Base-by-base conservation (phyloP, 2,329 filamentous ascomycete genomes). In the Neopestalotiopsis sp. region DNA sequence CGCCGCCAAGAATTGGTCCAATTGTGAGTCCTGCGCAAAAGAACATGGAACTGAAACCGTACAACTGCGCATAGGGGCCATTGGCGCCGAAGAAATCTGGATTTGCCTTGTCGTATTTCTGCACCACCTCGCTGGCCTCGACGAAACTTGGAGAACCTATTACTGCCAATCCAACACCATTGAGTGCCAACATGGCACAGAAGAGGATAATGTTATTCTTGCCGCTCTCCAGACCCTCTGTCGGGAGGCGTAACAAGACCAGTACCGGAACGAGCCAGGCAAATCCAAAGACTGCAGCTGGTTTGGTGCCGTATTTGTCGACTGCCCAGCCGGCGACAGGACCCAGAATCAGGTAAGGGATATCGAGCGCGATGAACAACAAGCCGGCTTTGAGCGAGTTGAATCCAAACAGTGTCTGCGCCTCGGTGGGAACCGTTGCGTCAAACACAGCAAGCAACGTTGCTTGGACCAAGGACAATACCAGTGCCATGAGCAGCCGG, bases 41-140 rank as follows among this genome's bases (percentile, higher is more conserved):
- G 0, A 89, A 83, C 82, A 91, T 85, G n/a, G 85, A 88, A 73
- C 88, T 90, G 69, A 92, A 80, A 2, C 87, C 89, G 75, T 91
- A 92, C 0, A 91, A 81, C 77, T 92, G 90, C 1, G 89, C 89
- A 74, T 91, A 91, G 0, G 89, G 89, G 0, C 87, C 87, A 4
- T 86, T 81, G 1, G 81, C 77, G 0, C 87, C 86, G 71, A 90
- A 91, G 65, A 88, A 80, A 0, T 83, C 83, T 1, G 81, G 81
- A 68, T 90, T 91, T 1, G 84, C 84, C 61, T 84, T 80, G 70
- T 88, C 83, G 73, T 88, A 90, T 57, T 81, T 83, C 70, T 88
- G 84, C 1, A 90, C 83, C 0, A 90, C 81, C 12, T 81, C 79
- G 5, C 87, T 87, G 1, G 86, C 82, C 75, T 91, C 89, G 20